These are phyloP conservation scores for Blastocystis sp. DNA, from an alignment of 352 stramenopile genomes.

Conservation along the genomic window DNA sequence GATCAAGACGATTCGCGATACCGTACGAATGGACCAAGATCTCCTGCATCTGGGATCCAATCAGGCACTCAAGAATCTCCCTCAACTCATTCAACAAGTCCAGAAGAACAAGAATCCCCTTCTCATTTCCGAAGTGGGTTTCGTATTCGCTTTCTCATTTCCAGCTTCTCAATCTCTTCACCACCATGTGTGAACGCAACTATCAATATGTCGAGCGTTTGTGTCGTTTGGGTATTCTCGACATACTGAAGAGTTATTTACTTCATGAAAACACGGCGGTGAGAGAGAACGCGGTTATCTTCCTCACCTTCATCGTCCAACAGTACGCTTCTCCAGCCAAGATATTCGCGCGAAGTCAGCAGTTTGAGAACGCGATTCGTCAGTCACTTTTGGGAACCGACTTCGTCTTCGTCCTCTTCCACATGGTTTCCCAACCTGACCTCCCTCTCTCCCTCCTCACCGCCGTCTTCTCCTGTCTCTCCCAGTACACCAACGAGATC, in stretches of 20 bases:
- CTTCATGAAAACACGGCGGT: neutral
- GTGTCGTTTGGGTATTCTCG: conserved; percentile 1
- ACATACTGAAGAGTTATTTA: conserved; percentile 9
- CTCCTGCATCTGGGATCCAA: neutral
- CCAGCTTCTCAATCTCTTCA: conserved; percentile 13
- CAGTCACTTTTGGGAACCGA: neutral
- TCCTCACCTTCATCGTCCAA: neutral
- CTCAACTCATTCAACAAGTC: neutral
- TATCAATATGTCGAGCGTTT: neutral
- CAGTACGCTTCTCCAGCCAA: neutral
- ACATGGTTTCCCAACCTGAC: neutral
- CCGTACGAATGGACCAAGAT: neutral
- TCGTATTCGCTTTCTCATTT: neutral
- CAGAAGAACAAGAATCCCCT: neutral
- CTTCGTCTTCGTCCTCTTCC: neutral
- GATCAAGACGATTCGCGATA: neutral
- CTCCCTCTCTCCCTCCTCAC: neutral
- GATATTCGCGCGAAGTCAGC: neutral
- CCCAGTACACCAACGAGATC: neutral
- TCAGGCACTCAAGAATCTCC: neutral
- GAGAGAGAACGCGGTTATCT: neutral
- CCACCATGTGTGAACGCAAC: neutral
- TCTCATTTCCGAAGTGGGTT: neutral
- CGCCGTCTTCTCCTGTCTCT: neutral
- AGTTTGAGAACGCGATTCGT: neutral